Conservation (phyloP, 2,329 filamentous ascomycete species). For the Microsporum canis region DNA sequence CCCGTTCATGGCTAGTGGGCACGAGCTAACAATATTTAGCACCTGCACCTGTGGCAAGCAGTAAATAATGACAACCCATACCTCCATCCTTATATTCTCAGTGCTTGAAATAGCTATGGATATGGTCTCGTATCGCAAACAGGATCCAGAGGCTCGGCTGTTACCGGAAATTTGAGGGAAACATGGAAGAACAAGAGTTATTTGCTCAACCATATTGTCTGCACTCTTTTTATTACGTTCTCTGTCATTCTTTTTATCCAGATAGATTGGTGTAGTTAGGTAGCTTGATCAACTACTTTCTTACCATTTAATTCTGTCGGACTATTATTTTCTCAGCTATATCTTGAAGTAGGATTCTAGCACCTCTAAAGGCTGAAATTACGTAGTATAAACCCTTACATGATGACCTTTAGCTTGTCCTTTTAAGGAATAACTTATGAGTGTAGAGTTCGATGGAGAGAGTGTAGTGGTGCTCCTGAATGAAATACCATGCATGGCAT, state of each 20-base stretch:
- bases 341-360: too few species aligned
- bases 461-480: too few species aligned
- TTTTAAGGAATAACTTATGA: too few species aligned
- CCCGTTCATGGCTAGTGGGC: not conserved
- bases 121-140: not conserved
- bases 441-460: too few species aligned
- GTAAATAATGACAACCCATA: not conserved
- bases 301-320: not conserved
- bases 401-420: too few species aligned
- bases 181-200: not conserved
- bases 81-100: not conserved
- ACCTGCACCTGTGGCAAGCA: not conserved
- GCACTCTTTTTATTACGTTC: not conserved
- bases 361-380: too few species aligned
- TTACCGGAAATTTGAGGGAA: not conserved
- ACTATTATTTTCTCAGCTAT: not conserved
- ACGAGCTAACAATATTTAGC: not conserved
- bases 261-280: not conserved
- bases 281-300: not conserved
- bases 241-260: not conserved
- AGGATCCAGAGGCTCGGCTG: not conserved
- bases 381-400: too few species aligned
- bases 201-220: not conserved
- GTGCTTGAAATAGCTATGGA: not conserved
- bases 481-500: too few species aligned